Base-by-base conservation (phyloP, 2,329 filamentous ascomycete species). In the Diaporthe australafricana region DNA sequence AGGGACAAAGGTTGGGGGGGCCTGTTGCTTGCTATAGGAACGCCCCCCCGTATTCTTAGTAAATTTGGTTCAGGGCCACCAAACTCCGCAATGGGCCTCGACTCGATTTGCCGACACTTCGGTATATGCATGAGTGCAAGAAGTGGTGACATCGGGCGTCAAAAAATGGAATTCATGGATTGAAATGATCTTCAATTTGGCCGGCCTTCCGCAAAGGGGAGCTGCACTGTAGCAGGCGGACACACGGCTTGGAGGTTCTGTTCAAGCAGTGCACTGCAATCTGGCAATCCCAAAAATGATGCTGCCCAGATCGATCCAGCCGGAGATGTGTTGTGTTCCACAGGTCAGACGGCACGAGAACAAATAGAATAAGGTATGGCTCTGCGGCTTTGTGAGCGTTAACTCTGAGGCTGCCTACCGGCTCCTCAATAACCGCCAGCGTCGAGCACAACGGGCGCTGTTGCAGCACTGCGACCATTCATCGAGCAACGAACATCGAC, bases 401-500 rank as follows among this genome's bases (percentile, higher is more conserved):
- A 14, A 42, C 14, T 20, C 7, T 40, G 55, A 25, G 22, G 14
- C 32, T 25, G 32, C 53, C 32, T n/a, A 38, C 32, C 50, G 25
- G 48, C 25, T 38, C 30, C 55, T 60, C 35, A 22, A 38, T 22
- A 42, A 17, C 53, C 42, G 38, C 55, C 38, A 7, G 14, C 35
- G 25, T 40, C 32, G 25, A 27, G 55, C 14, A n/a, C n/a, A 9
- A 35, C 5, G 5, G 9, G 9, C 25, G 12, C 55, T 22, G 55
- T 20, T 9, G 16, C 35, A 40, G 35, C 12, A 20, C 25, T 20
- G 56, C n/a, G 38, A n/a, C 56, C 5, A 47, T n/a, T n/a, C 9
- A 47, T 32, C 16, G 56, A 62, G 56, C 40, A 42, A 30, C 40
- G 56, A 11, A 62, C 56, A 62, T 62, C 38, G 56, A 22, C 56